Percentiles rank a stretch among this genome's conserved stretches.
Evolutionary conservation across 2,329 filamentous ascomycete genomes (phyloP).

Genomic region (Chalaropsis thielavioides): DNA sequence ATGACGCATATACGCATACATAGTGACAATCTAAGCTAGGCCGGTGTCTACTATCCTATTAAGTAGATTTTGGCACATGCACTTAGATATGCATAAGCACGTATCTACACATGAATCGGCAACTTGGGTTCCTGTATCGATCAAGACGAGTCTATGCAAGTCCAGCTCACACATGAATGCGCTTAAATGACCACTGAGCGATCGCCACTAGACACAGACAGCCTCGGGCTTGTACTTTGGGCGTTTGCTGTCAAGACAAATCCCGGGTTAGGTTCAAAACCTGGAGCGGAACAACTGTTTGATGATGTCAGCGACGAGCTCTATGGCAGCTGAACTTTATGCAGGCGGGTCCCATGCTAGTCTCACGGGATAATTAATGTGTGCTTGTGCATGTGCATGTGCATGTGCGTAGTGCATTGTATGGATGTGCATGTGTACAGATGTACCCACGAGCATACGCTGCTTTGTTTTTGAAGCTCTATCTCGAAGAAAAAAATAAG

Average conservation of each 20-base stretch:
- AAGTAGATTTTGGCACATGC: background rate
- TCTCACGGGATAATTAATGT: background rate
- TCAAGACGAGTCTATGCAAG: background rate
- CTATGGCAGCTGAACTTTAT: conserved; percentile 9
- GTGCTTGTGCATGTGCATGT: background rate
- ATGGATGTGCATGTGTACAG: background rate
- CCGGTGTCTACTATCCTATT: background rate
- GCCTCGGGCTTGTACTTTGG: too few relatives aligned
- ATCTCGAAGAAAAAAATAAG: too few relatives aligned
- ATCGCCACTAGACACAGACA: background rate
- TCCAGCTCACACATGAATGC: background rate
- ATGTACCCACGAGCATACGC: background rate
- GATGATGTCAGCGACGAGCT: conserved; percentile 5
- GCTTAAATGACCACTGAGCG: background rate
- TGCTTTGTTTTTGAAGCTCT: too few relatives aligned
- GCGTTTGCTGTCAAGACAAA: background rate
- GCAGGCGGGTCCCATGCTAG: background rate
- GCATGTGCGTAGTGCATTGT: background rate
- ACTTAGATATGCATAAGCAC: background rate
- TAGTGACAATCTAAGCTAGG: background rate
- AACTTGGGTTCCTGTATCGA: background rate
- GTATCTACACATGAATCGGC: background rate
- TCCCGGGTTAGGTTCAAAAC: background rate
- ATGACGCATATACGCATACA: background rate
- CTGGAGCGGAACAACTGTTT: background rate